These are phyloP conservation scores for Chlamydomonas sp. DNA, from an alignment of 139 green algal species.

Conservation along the genomic window DNA sequence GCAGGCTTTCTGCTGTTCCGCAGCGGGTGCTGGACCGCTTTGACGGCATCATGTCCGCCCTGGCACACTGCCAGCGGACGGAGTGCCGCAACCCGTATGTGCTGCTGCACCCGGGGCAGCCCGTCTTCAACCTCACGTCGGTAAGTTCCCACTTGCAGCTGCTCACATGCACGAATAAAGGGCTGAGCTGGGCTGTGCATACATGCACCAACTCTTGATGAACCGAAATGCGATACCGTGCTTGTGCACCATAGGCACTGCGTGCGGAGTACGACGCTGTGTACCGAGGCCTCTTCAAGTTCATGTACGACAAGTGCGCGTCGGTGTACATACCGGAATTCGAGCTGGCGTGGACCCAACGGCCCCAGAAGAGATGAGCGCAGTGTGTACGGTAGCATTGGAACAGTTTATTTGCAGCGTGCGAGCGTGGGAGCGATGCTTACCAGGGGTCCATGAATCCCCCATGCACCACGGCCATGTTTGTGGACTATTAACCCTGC, in stretches of 20 bases:
- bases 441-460: too few species aligned
- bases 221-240: too few species aligned
- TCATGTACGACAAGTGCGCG: background rate
- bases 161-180: too few species aligned
- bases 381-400: too few species aligned
- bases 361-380: too few species aligned
- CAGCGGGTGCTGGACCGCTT: background rate
- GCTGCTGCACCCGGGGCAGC: background rate
- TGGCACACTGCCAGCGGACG: conserved; percentile 11
- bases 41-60: conserved; percentile 11
- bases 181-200: background rate
- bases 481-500: too few species aligned
- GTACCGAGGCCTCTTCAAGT: background rate
- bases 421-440: too few species aligned
- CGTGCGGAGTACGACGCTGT: background rate
- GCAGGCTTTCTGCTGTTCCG: background rate
- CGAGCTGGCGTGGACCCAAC: too few species aligned
- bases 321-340: background rate
- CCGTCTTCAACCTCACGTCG: background rate
- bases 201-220: background rate
- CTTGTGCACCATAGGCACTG: background rate
- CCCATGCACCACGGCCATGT: too few species aligned
- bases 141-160: background rate
- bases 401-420: too few species aligned
- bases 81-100: conserved; percentile 16